Conservation (phyloP, 176 grass and related monocot genomes). For the Rhynchospora tenuis region DNA sequence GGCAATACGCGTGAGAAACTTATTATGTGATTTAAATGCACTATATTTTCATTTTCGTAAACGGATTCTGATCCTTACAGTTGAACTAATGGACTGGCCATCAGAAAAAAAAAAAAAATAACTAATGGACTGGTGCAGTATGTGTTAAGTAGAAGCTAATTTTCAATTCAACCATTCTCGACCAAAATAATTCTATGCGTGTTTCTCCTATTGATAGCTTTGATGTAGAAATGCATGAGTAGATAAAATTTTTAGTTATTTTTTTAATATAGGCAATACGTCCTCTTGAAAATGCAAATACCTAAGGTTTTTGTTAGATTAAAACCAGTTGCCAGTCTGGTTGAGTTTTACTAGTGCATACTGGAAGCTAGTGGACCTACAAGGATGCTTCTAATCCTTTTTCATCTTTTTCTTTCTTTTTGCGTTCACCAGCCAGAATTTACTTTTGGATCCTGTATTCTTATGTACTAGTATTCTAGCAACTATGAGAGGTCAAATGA, state of each 20-base stretch:
- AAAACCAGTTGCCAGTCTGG: background rate
- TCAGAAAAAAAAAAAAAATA: too few species aligned
- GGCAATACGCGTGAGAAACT: conserved; percentile 14
- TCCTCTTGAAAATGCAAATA: background rate
- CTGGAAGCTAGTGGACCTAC: background rate
- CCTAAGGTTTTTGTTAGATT: background rate
- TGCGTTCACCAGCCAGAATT: background rate
- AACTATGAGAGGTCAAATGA: background rate
- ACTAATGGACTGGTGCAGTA: background rate
- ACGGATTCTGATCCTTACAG: background rate
- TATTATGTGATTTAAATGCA: background rate
- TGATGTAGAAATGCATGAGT: background rate
- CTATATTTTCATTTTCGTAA: background rate
- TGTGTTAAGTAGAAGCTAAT: background rate
- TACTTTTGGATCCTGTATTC: background rate
- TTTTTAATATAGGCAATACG: background rate
- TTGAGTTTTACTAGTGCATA: background rate
- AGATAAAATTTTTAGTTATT: background rate
- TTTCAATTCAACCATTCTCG: background rate
- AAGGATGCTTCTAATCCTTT: background rate
- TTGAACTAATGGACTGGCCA: background rate
- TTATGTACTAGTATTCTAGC: background rate
- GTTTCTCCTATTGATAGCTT: background rate
- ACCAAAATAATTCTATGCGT: background rate
- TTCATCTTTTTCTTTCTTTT: background rate